A percentile compares a stretch with the other conserved stretches of the same genome.
Evolutionary conservation across 2,329 filamentous ascomycete species (phyloP).

Genomic region (Purpureocillium takamizusanense): DNA sequence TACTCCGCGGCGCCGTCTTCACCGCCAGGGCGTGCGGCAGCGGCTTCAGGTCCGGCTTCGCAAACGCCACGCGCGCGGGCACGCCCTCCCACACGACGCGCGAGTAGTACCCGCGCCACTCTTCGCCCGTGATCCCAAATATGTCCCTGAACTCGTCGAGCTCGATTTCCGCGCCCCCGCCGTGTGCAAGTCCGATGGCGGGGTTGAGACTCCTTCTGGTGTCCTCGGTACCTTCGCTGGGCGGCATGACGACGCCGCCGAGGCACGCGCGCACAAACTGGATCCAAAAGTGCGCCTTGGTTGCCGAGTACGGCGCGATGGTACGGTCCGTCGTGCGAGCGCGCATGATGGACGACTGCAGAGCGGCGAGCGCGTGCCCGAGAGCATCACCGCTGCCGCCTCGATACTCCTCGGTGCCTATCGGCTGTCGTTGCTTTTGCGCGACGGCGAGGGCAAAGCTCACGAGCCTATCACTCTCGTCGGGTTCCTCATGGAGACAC

Average conservation of each 20-base stretch:
- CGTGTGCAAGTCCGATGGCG: too few species aligned
- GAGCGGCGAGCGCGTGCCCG: conserved; percentile 12
- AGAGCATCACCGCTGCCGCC: conserved; percentile 15
- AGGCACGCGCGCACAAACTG: conserved; percentile 14
- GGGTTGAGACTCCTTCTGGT: background rate
- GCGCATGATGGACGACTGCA: conserved; percentile 16
- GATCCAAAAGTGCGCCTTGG: conserved; percentile 22
- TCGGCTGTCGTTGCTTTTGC: conserved; percentile 9
- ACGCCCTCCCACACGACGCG: conserved; percentile 15
- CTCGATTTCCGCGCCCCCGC: too few species aligned
- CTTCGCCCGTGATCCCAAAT: conserved; percentile 12
- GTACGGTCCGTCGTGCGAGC: conserved; percentile 8
- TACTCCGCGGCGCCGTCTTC: background rate
- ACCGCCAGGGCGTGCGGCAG: conserved; percentile 7
- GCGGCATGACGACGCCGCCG: conserved; percentile 7
- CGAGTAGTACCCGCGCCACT: conserved; percentile 19
- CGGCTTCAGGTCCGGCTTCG: conserved; percentile 15
- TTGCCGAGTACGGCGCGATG: conserved; percentile 19
- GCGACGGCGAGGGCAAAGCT: conserved; percentile 21
- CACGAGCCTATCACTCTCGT: conserved; percentile 12
- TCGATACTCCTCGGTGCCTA: too few species aligned
- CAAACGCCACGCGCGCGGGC: conserved; percentile 15
- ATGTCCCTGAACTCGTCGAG: conserved; percentile 12
- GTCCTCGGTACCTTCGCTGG: conserved; percentile 1
- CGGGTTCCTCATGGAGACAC: background rate